These are phyloP conservation scores for Macadamia tetraphylla DNA, from an alignment of 164 flowering plant species.

Conservation along the genomic window DNA sequence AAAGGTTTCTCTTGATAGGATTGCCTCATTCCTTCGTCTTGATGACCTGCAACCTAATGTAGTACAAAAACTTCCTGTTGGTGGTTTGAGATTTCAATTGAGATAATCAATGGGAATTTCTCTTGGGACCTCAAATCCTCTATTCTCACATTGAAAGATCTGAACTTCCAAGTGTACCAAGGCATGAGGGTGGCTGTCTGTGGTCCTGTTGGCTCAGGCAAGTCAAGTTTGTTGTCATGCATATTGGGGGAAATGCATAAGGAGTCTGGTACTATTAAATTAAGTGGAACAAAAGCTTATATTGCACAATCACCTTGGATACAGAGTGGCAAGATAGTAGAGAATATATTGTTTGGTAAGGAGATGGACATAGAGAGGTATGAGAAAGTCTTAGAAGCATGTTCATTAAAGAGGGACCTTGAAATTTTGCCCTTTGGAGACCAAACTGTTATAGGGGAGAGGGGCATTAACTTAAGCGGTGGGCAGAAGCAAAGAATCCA, in stretches of 20 bases:
- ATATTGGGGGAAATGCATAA: slow-evolving; percentile 67
- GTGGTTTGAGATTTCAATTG: slow-evolving; percentile 25
- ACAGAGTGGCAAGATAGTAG: slow-evolving; percentile 79
- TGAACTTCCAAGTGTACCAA: slow-evolving; percentile 30
- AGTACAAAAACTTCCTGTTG: slow-evolving; percentile 26
- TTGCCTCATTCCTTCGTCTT: slow-evolving; percentile 40
- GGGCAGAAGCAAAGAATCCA: slow-evolving; percentile 92
- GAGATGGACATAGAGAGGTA: slow-evolving; percentile 66
- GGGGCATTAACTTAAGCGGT: slow-evolving; percentile 89
- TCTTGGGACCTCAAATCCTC: slow-evolving; percentile 24
- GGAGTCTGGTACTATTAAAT: slow-evolving; percentile 45
- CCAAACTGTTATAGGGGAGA: slow-evolving; percentile 80
- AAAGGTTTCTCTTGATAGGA: slow-evolving; percentile 52
- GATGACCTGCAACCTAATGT: slow-evolving; percentile 32
- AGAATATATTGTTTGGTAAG: slow-evolving; percentile 78
- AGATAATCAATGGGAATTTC: slow-evolving; percentile 41
- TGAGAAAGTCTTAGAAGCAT: slow-evolving; percentile 74
- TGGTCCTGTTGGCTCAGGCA: slow-evolving; percentile 61
- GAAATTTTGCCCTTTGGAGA: slow-evolving; percentile 75
- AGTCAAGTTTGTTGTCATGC: slow-evolving; percentile 59
- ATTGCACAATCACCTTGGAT: slow-evolving; percentile 93
- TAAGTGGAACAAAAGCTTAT: slow-evolving; percentile 71
- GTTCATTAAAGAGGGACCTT: slow-evolving; percentile 69
- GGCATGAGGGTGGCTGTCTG: slow-evolving; percentile 58
- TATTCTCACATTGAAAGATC: slow-evolving; percentile 30